Base-by-base conservation (phyloP, 257 asterid species). In the Scutellaria minor region DNA sequence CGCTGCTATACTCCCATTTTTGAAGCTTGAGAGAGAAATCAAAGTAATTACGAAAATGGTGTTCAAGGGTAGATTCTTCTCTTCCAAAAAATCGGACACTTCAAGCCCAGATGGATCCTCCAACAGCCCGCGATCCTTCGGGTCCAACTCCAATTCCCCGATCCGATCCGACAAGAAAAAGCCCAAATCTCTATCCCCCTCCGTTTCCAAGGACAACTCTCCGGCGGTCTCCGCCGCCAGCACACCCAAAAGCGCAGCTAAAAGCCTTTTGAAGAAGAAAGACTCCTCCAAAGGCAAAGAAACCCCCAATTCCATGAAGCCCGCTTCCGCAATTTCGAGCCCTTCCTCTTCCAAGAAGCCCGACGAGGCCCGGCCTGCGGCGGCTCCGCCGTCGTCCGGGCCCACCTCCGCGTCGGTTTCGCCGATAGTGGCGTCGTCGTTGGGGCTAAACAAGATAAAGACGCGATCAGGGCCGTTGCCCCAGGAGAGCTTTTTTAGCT, bases 401-500 rank as follows among this genome's bases (percentile, higher is more conserved):
- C 75, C 92, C 35, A 48, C 79, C 5, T 18, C 88, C 6, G 67
- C 75, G 48, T 85, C 96, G 2, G 81, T 85, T 66, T 92, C 99
- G 12, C 99, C 98, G 54, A 83, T 95, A 12, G 90, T 94, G 76
- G 99, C 99, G 1, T 95, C 99, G 1, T 95, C 99, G 0, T 79
- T 95, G 82, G 99, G 99, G 18, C 76, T 95, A 85, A 92, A 92
- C 80, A 92, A 89, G 88, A 95, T 95, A 63, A 95, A 95, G 91
- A 95, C 99, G 27, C 90, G 99, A 83, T 95, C 99, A 56, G 99
- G 99, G 77, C 98, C 99, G 42, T 81, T 95, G 88, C 99, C 99
- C 9, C 99, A 95, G 85, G 99, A 95, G 91, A 92, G 90, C 31
- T 92, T 90, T 74, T 91, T 89, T 5, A 93, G 84, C 68, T 92